Base-by-base conservation (phyloP, 208 protist genomes). In the Phytomonas sp. region DNA sequence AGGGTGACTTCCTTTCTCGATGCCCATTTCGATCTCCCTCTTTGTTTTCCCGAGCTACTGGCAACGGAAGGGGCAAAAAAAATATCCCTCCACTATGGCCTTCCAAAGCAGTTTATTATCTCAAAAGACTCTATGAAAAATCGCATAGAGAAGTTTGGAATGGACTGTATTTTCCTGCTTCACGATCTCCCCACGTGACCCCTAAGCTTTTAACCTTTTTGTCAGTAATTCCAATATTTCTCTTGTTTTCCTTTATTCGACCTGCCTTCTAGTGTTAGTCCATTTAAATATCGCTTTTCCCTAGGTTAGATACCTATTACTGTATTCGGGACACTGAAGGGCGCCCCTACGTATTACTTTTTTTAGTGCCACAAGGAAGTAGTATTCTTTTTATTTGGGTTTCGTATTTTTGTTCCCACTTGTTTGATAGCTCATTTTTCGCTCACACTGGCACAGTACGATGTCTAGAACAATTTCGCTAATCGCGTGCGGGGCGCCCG, bases 381-480 rank as follows among this genome's bases (percentile, higher is more conserved):
- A 40, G 36, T 40, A 13, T 69, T 1, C 4, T 62, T 71, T 32
- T 43, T 71, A 9, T 67, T 63, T 4, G 37, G 20, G 30, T 65
- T 64, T 70, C 29, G 28, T 43, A 17, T 60, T 51, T 60, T 73
- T 56, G 56, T 31, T 72, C 68, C 73, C 20, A 31, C 67, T 60
- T 68, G 32, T 62, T 62, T 20, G 30, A 4, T 8, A 28, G 60
- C 11, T 32, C 2, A 37, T 23, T 51, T 15, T 71, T n/a, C 59
- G 43, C 13, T 31, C 59, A 72, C 33, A 13, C 40, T 40, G 1
- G 15, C 23, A 32, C 31, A 60, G 56, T 32, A 30, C 56, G 15
- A 94, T 92, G 88, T 92, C 85, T 70, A 91, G 87, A 76, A 77
- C 79, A 15, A 79, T 94, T 62, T 56, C 78, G 13, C 56, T 94